Evolutionary conservation across 2,329 filamentous ascomycete species (phyloP), one percentile per base, ranked within the genome.

Genomic region (Pezicula carpinea): DNA sequence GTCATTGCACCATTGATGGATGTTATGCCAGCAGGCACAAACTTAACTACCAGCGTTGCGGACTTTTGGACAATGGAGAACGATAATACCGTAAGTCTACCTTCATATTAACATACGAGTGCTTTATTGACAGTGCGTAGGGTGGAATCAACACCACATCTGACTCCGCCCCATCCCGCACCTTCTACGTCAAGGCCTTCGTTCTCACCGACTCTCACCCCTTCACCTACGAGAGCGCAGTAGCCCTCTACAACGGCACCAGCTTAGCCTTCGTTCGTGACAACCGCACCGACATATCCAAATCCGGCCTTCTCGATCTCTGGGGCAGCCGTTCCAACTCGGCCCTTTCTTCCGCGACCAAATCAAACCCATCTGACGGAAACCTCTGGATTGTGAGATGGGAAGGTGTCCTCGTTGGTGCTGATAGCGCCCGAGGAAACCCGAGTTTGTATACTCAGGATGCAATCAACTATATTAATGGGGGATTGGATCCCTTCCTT

Each of bases 381-480:
- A 53, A 53, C 19, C 34, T 51, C 14, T 53, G 51, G 51, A 34
- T 53, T 10, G 47, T 49, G 11, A 44, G 51, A 33, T 49, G 47
- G 43, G 49, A 53, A 19, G 45, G 41, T 2, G 48, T 50, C 39
- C 7, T 32, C 10, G 35, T 29, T 10, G 19, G 22, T 4, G 10
- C 19, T 17, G 39, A 42, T 17, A 31, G 5, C 10, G 23, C 39
- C 7, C n/a, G 39, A 17, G 39, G 31, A 13, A 8, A 32, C 19
- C 5, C 11, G 14, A 10, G 11, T 6, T 26, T 18, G 18, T 43
- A 32, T 34, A 33, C 31, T 8, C 26, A 43, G 46, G 46, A n/a
- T 39, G 38, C 38, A 8, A 31, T 47, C 4, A 22, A 44, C 4
- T 53, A 53, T 38, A 38, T 49, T n/a, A 47, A 47, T 22, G 46